phyloP scores from a whole-genome alignment of 345 rosid genomes.

The Sonneratia caseolaris region DNA sequence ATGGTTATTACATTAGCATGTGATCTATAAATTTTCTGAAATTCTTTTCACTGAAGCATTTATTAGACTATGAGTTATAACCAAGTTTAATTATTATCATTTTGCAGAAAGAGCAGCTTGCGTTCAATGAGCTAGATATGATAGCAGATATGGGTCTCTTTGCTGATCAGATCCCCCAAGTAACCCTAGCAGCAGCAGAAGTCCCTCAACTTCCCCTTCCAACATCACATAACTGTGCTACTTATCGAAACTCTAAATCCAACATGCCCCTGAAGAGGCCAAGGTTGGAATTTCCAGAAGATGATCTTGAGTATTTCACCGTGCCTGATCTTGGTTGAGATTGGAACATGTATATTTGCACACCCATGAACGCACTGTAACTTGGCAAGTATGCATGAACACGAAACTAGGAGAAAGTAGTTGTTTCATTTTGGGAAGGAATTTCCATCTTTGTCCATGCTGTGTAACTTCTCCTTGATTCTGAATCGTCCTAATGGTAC shows the following conservation, averaged over 20 bases:
- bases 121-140: constrained; percentile 77
- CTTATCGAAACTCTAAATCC: constrained; percentile 41
- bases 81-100: neutral
- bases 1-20: too few species aligned
- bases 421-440: neutral
- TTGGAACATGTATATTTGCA: too few species aligned
- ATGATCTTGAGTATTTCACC: constrained; percentile 64
- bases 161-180: constrained; percentile 45
- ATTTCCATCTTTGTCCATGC: neutral
- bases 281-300: constrained; percentile 46
- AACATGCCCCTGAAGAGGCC: constrained; percentile 73
- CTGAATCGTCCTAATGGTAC: too few species aligned
- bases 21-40: too few species aligned
- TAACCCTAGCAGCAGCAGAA: constrained; percentile 75
- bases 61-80: too few species aligned
- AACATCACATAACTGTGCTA: constrained; percentile 19
- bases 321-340: constrained; percentile 84
- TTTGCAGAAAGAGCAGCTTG: constrained; percentile 63
- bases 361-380: neutral
- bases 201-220: constrained; percentile 69
- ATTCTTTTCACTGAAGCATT: too few species aligned
- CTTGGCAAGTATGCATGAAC: neutral
- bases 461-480: neutral
- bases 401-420: neutral
- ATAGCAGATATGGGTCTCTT: constrained; percentile 67